Evolutionary conservation across 768 basidiomycete genomes (phyloP).

Genomic region (Leccinellum rugosiceps): DNA sequence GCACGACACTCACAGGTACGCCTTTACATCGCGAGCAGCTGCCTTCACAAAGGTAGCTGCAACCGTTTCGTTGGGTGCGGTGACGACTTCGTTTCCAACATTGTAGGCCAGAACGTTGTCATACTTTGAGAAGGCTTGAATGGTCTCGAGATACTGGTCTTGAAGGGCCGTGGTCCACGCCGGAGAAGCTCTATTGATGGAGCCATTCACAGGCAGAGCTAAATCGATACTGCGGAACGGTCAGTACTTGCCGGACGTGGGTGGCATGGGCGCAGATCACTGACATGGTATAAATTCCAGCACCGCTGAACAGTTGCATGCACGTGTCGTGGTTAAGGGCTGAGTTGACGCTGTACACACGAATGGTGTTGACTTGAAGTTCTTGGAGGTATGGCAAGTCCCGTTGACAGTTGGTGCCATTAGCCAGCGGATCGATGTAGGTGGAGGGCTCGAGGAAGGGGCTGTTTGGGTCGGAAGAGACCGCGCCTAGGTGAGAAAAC

Average conservation of each 20-base stretch:
- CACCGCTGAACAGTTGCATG: constrained; percentile 71
- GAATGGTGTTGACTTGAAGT: constrained; percentile 77
- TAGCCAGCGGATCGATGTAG: constrained; percentile 77
- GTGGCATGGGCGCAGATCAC: constrained; percentile 25
- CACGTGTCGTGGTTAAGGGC: constrained; percentile 82
- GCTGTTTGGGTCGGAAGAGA: constrained; percentile 48
- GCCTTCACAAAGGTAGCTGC: constrained; percentile 84
- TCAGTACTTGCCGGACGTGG: constrained; percentile 3
- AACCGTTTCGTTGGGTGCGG: constrained; percentile 48
- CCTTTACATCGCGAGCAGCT: constrained; percentile 82
- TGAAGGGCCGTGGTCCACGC: constrained; percentile 81
- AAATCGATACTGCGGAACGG: constrained; percentile 68
- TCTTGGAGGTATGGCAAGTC: constrained; percentile 76
- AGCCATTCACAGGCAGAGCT: constrained; percentile 80
- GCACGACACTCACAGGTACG: constrained; percentile 65
- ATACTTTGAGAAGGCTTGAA: constrained; percentile 78
- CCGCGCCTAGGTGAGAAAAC: constrained; percentile 27
- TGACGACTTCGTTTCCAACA: constrained; percentile 82
- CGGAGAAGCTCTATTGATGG: constrained; percentile 69
- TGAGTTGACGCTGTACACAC: constrained; percentile 85
- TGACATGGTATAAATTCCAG: constrained; percentile 88
- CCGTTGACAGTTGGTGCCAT: constrained; percentile 63
- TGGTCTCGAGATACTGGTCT: constrained; percentile 73
- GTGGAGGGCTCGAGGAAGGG: constrained; percentile 69
- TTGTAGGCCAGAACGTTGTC: constrained; percentile 89